Evolutionary conservation across 306 rosid genomes (phyloP), one percentile per base, ranked within the genome.

Genomic region (Fagus sylvatica): DNA sequence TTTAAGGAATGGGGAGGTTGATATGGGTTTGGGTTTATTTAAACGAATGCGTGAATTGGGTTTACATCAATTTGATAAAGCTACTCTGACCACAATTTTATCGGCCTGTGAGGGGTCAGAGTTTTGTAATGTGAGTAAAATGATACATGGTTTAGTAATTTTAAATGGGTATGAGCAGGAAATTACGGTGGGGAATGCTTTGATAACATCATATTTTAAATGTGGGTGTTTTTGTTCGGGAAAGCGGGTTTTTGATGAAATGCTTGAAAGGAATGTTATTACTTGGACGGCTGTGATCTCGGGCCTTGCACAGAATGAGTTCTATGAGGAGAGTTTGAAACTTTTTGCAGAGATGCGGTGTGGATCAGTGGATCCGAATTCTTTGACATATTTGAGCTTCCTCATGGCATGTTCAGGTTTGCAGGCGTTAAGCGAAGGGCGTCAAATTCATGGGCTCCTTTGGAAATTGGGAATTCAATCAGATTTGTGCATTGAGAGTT

Each of bases 391-490:
- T n/a, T n/a, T n/a, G n/a, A n/a, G n/a, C n/a, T n/a, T n/a, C n/a
- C n/a, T n/a, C n/a, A n/a, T n/a, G n/a, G n/a, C n/a, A n/a, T n/a
- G n/a, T n/a, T n/a, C n/a, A n/a, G n/a, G n/a, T n/a, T n/a, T n/a
- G n/a, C n/a, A n/a, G n/a, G n/a, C n/a, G n/a, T n/a, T n/a, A n/a
- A n/a, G n/a, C n/a, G n/a, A n/a, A n/a, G n/a, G n/a, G n/a, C n/a
- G n/a, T n/a, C n/a, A n/a, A n/a, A n/a, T n/a, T n/a, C n/a, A n/a
- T n/a, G n/a, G n/a, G n/a, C n/a, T n/a, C n/a, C n/a, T n/a, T n/a
- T n/a, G n/a, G n/a, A n/a, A n/a, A n/a, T n/a, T n/a, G 75, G 97
- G 98, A 77, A 81, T 86, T 83, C 93, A 94, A 37, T 86, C 96
- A 1, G 94, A 88, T 69, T 71, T 94, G 78, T 86, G 88, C 64